A percentile compares a stretch with the other conserved stretches of the same genome.
These are phyloP conservation scores for Globisporangium cystogenes DNA, from an alignment of 352 stramenopile genomes.

Conservation along the genomic window DNA sequence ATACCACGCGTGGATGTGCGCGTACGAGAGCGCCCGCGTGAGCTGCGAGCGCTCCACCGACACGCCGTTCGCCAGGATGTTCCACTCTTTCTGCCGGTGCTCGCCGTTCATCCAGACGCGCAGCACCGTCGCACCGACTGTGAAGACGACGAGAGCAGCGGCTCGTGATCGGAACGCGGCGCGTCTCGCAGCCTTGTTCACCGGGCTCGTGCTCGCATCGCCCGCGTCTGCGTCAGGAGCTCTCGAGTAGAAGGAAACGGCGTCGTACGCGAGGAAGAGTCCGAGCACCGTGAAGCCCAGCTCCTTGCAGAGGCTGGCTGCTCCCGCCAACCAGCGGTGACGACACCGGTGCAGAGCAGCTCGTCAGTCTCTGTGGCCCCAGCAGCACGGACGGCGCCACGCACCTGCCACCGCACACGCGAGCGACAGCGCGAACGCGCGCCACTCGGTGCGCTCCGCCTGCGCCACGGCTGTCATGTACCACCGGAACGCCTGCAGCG, in stretches of 20 bases:
- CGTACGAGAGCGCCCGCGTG: conserved; percentile 65
- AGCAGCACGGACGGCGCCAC: neutral
- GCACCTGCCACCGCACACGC: conserved; percentile 14
- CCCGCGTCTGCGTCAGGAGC: too few relatives aligned
- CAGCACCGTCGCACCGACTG: conserved; percentile 14
- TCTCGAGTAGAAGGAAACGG: conserved; percentile 17
- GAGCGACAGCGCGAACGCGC: conserved; percentile 4
- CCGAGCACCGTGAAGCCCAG: conserved; percentile 82
- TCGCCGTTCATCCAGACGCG: conserved; percentile 69
- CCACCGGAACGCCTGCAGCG: conserved; percentile 49
- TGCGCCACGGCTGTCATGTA: conserved; percentile 30
- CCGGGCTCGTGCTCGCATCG: neutral
- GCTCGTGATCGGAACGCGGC: conserved; percentile 8
- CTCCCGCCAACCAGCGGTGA: neutral
- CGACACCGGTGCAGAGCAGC: too few relatives aligned
- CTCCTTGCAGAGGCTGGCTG: conserved; percentile 83
- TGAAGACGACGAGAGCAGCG: conserved; percentile 13
- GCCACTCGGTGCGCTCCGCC: conserved; percentile 14
- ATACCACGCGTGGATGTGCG: conserved; percentile 86
- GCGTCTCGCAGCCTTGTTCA: neutral
- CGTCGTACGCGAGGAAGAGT: conserved; percentile 63
- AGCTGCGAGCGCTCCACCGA: conserved; percentile 30
- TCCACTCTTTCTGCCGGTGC: conserved; percentile 69
- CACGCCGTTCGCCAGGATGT: conserved; percentile 86
- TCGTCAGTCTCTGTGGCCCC: neutral